Conservation (phyloP, 257 asterid species). For the Solanum dulcamara region DNA sequence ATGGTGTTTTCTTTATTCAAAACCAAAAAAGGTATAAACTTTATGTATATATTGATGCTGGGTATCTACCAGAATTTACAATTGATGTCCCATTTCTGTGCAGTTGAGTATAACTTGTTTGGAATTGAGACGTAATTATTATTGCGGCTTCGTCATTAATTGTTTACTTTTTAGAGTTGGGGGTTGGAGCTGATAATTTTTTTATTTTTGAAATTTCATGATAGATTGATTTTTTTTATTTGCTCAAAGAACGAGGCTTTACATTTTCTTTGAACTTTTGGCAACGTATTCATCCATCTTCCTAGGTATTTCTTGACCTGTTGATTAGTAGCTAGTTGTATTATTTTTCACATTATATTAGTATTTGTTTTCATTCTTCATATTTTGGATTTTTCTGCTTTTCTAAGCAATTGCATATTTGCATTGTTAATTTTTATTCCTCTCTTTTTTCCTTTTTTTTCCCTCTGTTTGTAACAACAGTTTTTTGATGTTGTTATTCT, state of each 20-base stretch:
- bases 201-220: not conserved
- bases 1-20: not conserved
- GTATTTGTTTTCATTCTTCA: not conserved
- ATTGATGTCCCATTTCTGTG: not conserved
- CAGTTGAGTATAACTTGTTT: not conserved
- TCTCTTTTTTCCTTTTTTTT: not conserved
- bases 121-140: not conserved
- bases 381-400: not conserved
- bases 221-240: not conserved
- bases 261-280: not conserved
- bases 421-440: not conserved
- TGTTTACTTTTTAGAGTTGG: not conserved
- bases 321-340: not conserved
- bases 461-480: not conserved
- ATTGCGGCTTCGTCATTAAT: not conserved
- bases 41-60: not conserved
- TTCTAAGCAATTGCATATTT: not conserved
- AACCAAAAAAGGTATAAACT: not conserved
- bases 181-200: not conserved
- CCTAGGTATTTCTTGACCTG: not conserved
- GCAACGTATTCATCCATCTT: not conserved
- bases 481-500: constrained; percentile 2
- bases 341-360: not conserved
- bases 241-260: not conserved
- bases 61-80: not conserved